Conservation (phyloP, 2,329 filamentous ascomycete genomes). For the Aureobasidium melanogenum region DNA sequence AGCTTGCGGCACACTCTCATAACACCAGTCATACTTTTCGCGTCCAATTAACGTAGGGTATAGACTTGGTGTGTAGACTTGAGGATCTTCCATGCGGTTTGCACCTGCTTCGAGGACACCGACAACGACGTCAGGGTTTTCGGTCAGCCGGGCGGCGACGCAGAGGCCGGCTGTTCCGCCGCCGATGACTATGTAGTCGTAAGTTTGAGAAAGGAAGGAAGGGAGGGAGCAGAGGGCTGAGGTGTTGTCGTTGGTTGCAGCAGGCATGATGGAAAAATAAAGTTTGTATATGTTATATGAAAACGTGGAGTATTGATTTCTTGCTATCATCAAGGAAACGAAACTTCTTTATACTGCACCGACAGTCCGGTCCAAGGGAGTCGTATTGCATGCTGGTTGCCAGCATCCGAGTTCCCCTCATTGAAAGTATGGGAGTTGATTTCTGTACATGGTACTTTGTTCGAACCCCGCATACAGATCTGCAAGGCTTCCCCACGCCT, state of each 20-base stretch:
- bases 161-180: slow-evolving; percentile 15
- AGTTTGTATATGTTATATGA: background rate
- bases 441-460: background rate
- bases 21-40: slow-evolving; percentile 28
- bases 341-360: background rate
- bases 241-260: background rate
- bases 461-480: background rate
- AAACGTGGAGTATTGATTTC: background rate
- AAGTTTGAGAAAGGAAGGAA: slow-evolving; percentile 20
- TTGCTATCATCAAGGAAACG: background rate
- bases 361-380: background rate
- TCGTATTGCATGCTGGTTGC: background rate
- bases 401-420: background rate
- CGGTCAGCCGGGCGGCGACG: slow-evolving; percentile 18
- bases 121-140: slow-evolving; percentile 17
- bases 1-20: slow-evolving; percentile 19
- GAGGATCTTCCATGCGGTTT: slow-evolving; percentile 21
- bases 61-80: slow-evolving; percentile 25
- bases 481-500: background rate
- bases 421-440: background rate
- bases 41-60: slow-evolving; percentile 25
- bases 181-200: slow-evolving; percentile 21
- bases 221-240: slow-evolving; percentile 13
- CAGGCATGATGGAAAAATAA: background rate
- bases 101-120: slow-evolving; percentile 27